Evolutionary conservation across 2,329 filamentous ascomycete genomes (phyloP), one percentile per base, ranked within the genome.

Genomic region (Kalmusia sp.): DNA sequence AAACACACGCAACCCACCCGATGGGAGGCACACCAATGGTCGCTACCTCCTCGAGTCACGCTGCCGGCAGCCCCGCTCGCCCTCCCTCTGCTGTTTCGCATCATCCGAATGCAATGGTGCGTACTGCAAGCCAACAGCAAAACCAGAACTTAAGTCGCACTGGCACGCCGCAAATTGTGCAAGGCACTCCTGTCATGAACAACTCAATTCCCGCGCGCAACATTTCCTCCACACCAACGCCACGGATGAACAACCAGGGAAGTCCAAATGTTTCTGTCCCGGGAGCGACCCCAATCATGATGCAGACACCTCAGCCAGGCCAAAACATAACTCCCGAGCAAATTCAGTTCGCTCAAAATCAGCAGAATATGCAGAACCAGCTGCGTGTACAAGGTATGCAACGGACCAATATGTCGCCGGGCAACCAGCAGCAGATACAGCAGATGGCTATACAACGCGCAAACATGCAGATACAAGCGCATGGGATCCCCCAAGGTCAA

Each of bases 1-100:
- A 68, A 19, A 62, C 63, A 6, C 70, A 71, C 41, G 56, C 57
- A 15, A 62, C 66, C n/a, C 71, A 75, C 44, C 58, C 69, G 4
- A 71, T 75, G 59, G 76, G 74, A 33, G 76, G 79, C 21, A 79
- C 79, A 33, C 74, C 77, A 3, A 80, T 80, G 79, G 71, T 67
- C 7, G 61, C 70, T 21, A 71, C 71, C 9, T 64, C 69, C 12
- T 75, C 73, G 15, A 75, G 70, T 35, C 70, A 75, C 38, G 68
- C 63, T 37, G 72, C 72, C 19, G 72, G 70, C 38, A 75, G 72
- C 48, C 73, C 73, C 37, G 67, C 70, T 38, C 64, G 73, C 40
- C 73, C 73, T 27, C 67, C 68, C n/a, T 76, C 73, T 28, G 67
- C 69, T 6, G 63, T 76, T n/a, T 70, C 70, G 11, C 71, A 73